A percentile compares a stretch with the other conserved stretches of the same genome.
phyloP scores from a whole-genome alignment of 192 early-diverging fungal genomes.

The Coemansia sp. region DNA sequence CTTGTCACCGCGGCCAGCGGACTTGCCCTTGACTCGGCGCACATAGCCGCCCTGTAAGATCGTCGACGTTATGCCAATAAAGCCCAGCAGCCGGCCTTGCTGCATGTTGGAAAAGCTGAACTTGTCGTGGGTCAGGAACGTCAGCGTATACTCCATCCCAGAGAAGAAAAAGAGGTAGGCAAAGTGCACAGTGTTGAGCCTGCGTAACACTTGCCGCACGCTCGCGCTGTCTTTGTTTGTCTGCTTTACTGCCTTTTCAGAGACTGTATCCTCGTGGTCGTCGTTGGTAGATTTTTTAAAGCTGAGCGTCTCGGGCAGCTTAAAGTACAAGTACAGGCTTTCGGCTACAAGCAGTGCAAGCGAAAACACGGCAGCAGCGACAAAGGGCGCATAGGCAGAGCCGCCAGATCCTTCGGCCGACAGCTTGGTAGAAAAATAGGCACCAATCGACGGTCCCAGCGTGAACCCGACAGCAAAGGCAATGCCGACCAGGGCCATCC shows the following conservation, averaged over 20 bases:
- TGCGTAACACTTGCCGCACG: constrained; percentile 23
- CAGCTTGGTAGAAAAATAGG: constrained; percentile 55
- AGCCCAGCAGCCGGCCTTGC: constrained; percentile 85
- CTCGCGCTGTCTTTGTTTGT: neutral
- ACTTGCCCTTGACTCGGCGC: constrained; percentile 65
- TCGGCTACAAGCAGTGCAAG: constrained; percentile 79
- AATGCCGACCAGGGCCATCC: constrained; percentile 92
- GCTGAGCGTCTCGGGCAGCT: constrained; percentile 75
- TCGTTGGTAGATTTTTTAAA: constrained; percentile 6
- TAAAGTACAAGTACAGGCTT: constrained; percentile 68
- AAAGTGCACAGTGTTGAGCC: constrained; percentile 76
- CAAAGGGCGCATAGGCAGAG: constrained; percentile 64
- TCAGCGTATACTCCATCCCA: constrained; percentile 98
- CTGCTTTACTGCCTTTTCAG: neutral
- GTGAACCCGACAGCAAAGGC: constrained; percentile 97
- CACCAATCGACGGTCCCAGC: constrained; percentile 86
- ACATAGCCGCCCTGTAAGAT: constrained; percentile 93
- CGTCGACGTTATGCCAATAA: constrained; percentile 83
- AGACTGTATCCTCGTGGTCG: neutral
- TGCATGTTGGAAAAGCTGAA: constrained; percentile 81
- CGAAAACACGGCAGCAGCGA: constrained; percentile 83
- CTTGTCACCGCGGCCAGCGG: constrained; percentile 33
- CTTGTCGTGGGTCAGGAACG: constrained; percentile 92
- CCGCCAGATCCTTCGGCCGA: neutral
- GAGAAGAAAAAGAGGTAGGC: constrained; percentile 89